Conservation (phyloP, 805 yeast species). For the Nakazawaea pomicola region DNA sequence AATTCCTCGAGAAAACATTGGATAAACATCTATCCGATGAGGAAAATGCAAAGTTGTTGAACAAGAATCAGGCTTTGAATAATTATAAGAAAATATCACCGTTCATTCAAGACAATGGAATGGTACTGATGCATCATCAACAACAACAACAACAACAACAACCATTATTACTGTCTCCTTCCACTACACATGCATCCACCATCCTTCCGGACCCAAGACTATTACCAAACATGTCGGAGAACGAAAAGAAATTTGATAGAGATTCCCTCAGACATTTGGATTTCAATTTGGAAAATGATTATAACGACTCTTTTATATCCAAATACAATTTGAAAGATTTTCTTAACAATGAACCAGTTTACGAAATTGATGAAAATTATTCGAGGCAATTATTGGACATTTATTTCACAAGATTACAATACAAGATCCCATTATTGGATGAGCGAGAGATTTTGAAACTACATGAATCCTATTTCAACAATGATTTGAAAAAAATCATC, state of each 20-base stretch:
- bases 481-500: constrained; percentile 25
- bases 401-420: constrained; percentile 51
- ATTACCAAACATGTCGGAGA: constrained; percentile 9
- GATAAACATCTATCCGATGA: constrained; percentile 20
- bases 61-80: constrained; percentile 2
- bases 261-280: constrained; percentile 10
- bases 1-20: constrained; percentile 43
- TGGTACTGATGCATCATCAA: background rate
- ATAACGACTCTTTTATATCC: constrained; percentile 23
- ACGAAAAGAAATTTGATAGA: constrained; percentile 11
- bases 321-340: constrained; percentile 45
- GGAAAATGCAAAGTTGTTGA: background rate
- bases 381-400: constrained; percentile 48
- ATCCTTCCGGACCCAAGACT: background rate
- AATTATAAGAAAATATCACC: constrained; percentile 10
- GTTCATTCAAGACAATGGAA: background rate
- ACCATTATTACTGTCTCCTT: too few species aligned
- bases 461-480: constrained; percentile 42
- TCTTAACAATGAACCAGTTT: constrained; percentile 42
- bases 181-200: too few species aligned
- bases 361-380: constrained; percentile 43
- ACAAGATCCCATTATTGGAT: constrained; percentile 50
- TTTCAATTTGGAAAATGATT: constrained; percentile 9
- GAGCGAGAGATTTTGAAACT: constrained; percentile 47
- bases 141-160: background rate